phyloP scores from a whole-genome alignment of 2,329 filamentous ascomycete species.

The Microdochium paspali region DNA sequence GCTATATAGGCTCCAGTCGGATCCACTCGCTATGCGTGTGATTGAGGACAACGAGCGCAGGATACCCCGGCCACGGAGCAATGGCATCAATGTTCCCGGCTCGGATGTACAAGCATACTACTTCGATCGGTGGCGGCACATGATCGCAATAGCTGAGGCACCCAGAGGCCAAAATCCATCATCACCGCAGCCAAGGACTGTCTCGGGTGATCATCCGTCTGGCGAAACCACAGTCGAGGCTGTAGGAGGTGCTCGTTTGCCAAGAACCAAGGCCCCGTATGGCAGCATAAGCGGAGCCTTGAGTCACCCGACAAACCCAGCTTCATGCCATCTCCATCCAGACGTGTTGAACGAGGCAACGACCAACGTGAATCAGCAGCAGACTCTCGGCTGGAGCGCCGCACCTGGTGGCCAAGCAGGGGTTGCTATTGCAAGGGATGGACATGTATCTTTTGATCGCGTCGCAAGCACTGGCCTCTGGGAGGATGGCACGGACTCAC shows the following conservation, averaged over 20 bases:
- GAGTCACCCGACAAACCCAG: not conserved
- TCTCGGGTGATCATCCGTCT: too few relatives aligned
- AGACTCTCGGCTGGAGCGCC: not conserved
- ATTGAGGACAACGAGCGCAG: conserved; percentile 19
- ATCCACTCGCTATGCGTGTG: conserved; percentile 12
- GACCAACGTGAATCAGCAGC: not conserved
- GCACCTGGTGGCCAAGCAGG: too few relatives aligned
- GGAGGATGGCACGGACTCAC: conserved; percentile 1
- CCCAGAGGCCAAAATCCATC: too few relatives aligned
- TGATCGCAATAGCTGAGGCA: not conserved
- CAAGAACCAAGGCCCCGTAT: too few relatives aligned
- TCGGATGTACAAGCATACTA: conserved; percentile 13
- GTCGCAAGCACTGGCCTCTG: conserved; percentile 1
- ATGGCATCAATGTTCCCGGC: conserved; percentile 14
- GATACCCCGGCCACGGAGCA: conserved; percentile 16
- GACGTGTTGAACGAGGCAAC: not conserved
- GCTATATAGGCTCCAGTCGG: conserved; percentile 19
- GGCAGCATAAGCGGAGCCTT: too few relatives aligned
- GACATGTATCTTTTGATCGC: not conserved
- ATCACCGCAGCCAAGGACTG: too few relatives aligned
- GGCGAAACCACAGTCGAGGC: too few relatives aligned
- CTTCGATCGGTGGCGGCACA: not conserved
- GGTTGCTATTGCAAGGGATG: too few relatives aligned
- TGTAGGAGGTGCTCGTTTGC: too few relatives aligned
- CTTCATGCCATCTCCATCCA: not conserved